Conservation (phyloP, 225 moss, liverwort and hornwort genomes). For the Takakia lepidozioides region DNA sequence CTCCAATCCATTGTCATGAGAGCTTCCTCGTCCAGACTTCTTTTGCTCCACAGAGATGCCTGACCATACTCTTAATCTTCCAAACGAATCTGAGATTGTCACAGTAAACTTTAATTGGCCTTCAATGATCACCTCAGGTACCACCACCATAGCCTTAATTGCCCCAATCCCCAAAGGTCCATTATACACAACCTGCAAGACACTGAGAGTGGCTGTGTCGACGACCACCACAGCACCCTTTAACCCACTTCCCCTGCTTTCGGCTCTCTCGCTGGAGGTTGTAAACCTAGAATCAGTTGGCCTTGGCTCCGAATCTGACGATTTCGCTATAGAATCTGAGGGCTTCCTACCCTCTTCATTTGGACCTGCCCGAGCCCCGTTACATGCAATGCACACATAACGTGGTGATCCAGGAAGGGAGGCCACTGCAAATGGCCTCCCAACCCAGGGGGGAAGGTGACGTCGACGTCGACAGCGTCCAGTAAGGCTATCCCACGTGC, state of each 20-base stretch:
- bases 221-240: slow-evolving; percentile 7
- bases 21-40: slow-evolving; percentile 2
- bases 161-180: slow-evolving; percentile 4
- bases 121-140: background rate
- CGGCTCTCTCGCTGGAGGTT: slow-evolving; percentile 1
- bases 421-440: slow-evolving; percentile 4
- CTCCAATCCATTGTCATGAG: slow-evolving; percentile 1
- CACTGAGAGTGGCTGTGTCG: slow-evolving; percentile 5
- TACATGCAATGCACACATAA: slow-evolving; percentile 3
- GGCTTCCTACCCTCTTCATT: too few relatives aligned
- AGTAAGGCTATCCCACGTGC: slow-evolving; percentile 6
- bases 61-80: slow-evolving; percentile 6
- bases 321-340: background rate
- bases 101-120: background rate
- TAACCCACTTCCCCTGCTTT: background rate
- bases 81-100: background rate
- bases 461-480: slow-evolving; percentile 7
- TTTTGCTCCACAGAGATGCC: slow-evolving; percentile 4
- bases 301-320: background rate
- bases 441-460: slow-evolving; percentile 9
- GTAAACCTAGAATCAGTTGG: background rate
- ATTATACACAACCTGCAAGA: slow-evolving; percentile 8
- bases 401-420: slow-evolving; percentile 7
- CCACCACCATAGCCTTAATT: slow-evolving; percentile 1
- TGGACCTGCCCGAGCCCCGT: background rate